Base-by-base conservation (phyloP, 306 rosid genomes). In the Vigna hirtella region DNA sequence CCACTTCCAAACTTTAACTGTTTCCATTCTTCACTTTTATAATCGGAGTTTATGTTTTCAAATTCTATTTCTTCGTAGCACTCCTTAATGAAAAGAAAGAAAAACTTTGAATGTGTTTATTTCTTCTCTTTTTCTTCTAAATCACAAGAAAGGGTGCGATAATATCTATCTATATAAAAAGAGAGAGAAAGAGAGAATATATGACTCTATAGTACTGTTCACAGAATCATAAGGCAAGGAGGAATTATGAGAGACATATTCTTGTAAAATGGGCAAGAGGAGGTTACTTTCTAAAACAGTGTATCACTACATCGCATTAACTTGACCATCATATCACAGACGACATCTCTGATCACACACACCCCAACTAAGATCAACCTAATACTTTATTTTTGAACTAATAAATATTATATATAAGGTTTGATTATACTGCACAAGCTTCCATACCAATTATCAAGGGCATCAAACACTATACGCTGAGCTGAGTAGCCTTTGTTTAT, bases 261-360 rank as follows among this genome's bases (percentile, higher is more conserved):
- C 71, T 61, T 59, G 67, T 75, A 45, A 56, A 70, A 66, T 43
- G 48, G 76, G 80, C 50, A 71, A 79, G 66, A 52, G 40, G 43
- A 74, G 34, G 67, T 71, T 77, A 56, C 79, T 82, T 66, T 76
- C 65, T 61, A 63, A 30, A 79, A 68, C 73, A 80, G 72, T 80
- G 62, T 75, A 83, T 30, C 59, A 81, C 22, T 78, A 62, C 79
- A 81, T 38, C 42, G 6, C 56, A 87, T 75, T 73, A 70, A 81
- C 74, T 61, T 74, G 20, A 78, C 57, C 80, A 71, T 32, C 66
- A 28, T 28, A 56, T 56, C 84, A 58, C 22, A 62, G 20, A 56
- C 83, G 6, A 77, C 87, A 76, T 70, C 52, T 62, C 67, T 70
- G 73, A 76, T 66, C 52, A 36, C 76, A 70, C 86, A 64, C 78